These are phyloP conservation scores for Mikania micrantha DNA, from an alignment of 129 eudicot genomes.

Conservation along the genomic window DNA sequence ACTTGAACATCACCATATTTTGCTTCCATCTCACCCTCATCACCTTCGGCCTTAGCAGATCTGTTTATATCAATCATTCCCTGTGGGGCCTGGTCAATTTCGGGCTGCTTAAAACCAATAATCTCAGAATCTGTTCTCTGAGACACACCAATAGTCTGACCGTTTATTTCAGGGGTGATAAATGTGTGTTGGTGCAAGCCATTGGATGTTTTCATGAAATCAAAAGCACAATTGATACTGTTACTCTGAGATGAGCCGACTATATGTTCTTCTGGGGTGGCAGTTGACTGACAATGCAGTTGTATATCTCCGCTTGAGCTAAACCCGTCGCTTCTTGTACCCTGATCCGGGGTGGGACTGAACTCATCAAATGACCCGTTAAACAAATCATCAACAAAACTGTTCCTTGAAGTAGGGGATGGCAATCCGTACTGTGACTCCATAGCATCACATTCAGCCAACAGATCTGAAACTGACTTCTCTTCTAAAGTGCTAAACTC, in stretches of 20 bases:
- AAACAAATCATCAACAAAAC: slow-evolving; percentile 58
- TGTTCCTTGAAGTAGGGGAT: slow-evolving; percentile 78
- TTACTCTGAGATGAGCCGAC: slow-evolving; percentile 1
- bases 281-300: slow-evolving; percentile 35
- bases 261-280: slow-evolving; percentile 23
- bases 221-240: slow-evolving; percentile 22
- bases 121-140: slow-evolving; percentile 12
- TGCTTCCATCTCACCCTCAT: slow-evolving; percentile 26
- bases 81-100: slow-evolving; percentile 22
- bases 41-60: slow-evolving; percentile 30
- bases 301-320: slow-evolving; percentile 71
- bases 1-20: neutral
- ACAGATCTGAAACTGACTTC: slow-evolving; percentile 88
- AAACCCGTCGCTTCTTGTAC: slow-evolving; percentile 55
- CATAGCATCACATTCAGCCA: slow-evolving; percentile 96
- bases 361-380: slow-evolving; percentile 68
- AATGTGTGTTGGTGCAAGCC: slow-evolving; percentile 23
- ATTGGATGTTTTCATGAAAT: slow-evolving; percentile 36
- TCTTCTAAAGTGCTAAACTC: slow-evolving; percentile 87
- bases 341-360: slow-evolving; percentile 53
- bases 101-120: slow-evolving; percentile 24
- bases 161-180: slow-evolving; percentile 14
- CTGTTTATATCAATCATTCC: slow-evolving; percentile 31
- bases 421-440: slow-evolving; percentile 76
- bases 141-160: slow-evolving; percentile 8